Base-by-base conservation (phyloP, 164 flowering plant genomes). In the Berberis vulgaris region DNA sequence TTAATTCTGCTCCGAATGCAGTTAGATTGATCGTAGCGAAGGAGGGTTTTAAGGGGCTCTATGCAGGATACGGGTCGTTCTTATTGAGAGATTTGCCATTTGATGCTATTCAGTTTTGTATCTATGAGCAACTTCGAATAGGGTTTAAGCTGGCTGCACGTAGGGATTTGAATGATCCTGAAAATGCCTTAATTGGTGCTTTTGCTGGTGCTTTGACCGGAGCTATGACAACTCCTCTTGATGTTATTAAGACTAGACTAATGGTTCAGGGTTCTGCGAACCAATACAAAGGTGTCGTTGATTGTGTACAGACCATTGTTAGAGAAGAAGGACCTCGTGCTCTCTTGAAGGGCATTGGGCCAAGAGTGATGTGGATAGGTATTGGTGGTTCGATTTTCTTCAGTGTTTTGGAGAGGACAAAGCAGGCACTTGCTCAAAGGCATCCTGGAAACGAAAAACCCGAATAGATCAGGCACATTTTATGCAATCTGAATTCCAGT, bases 61-160 rank as follows among this genome's bases (percentile, higher is more conserved):
- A 79, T 84, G 98, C 96, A 96, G 98, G 98, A 64, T 94, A 87
- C 75, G 80, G 96, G 53, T 94, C 98, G 5, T 91, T 94, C 68
- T 70, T 94, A 64, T 65, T 94, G 66, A 80, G 98, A 69, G 98
- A 94, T 79, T 80, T 94, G 78, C 98, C 98, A 13, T 94, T 94
- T 74, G 97, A 94, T 69, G 98, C 98, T 26, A 76, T 91, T 68
- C 98, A 94, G 69, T 94, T 94, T 73, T 94, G 98, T 73, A 70
- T 94, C 50, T 94, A 94, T 73, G 98, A 94, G 85, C 98, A 94
- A 74, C 86, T 94, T 55, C 83, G 96, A 63, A 71, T 94, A 42
- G 98, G 96, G 57, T 94, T 88, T 71, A 88, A 84, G 73, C 71
- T 78, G 50, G 96, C 88, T 57, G 99, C 96, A 47, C 76, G 66